A percentile compares a stretch with the other conserved stretches of the same genome.
phyloP scores from a whole-genome alignment of 306 rosid genomes.

The Cucumis sativus region Cucumber_9930_V3 NC_026656.2:24067001-24067500 shows the following conservation, averaged over 20 bases:
- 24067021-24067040: conserved; percentile 78
- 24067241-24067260: conserved; percentile 50
- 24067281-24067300: background rate
- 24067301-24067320: background rate
- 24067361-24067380: background rate
- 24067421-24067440: background rate
- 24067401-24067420: background rate
- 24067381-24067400: background rate
- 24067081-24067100: conserved; percentile 69
- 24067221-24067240: conserved; percentile 37
- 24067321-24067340: background rate
- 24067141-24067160: conserved; percentile 66
- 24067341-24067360: background rate
- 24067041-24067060: conserved; percentile 79
- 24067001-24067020: conserved; percentile 61
- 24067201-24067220: conserved; percentile 45
- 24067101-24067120: conserved; percentile 67
- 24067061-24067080: conserved; percentile 56
- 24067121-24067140: conserved; percentile 63
- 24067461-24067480: background rate
- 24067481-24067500: background rate
- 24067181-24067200: conserved; percentile 27
- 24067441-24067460: background rate
- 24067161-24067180: conserved; percentile 78
- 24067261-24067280: conserved; percentile 3